Base-by-base conservation (phyloP, 2,329 filamentous ascomycete genomes). In the Teratosphaeria viscida region DNA sequence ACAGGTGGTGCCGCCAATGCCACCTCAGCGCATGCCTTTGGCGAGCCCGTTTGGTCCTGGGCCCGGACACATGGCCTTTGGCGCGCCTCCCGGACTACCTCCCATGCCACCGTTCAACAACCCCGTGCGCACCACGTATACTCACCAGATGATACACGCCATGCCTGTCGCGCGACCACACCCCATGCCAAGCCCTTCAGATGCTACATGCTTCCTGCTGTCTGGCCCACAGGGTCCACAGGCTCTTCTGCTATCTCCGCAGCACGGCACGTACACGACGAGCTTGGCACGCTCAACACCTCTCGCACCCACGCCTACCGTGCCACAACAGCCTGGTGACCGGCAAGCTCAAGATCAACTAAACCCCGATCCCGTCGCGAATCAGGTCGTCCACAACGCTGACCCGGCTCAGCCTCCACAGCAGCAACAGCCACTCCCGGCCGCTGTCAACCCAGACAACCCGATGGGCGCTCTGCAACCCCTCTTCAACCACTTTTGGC, bases 401-500 rank as follows among this genome's bases (percentile, higher is more conserved):
- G 12, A 35, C 8, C 23, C 59, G 16, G 56, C 43, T 47, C 52
- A 54, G 16, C 56, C 34, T 32, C 61, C 12, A 56, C 59, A 27
- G 58, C 62, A 54, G 59, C 60, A 60, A 43, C 59, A 59, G 52
- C 58, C 55, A 56, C 27, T 49, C 26, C 39, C 52, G 26, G 54
- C 55, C 11, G 32, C 57, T 8, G 11, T 58, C 11, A 57, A 62
- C 34, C 65, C 63, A 0, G 43, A 49, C 23, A n/a, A 16, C n/a
- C 43, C 43, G 19, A 49, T 49, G 43, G 43, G 43, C 5, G 43
- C 43, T 10, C 34, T 73, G 23, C 71, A 74, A 16, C 70, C 72
- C 34, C 66, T 76, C 8, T 63, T 81, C 32, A 73, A 68, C 2
- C 75, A 77, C 54, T 69, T 76, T 27, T 86, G 84, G 84, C 76